Conservation (phyloP, 148 eudicot species). For the Talinum fruticosum region DNA sequence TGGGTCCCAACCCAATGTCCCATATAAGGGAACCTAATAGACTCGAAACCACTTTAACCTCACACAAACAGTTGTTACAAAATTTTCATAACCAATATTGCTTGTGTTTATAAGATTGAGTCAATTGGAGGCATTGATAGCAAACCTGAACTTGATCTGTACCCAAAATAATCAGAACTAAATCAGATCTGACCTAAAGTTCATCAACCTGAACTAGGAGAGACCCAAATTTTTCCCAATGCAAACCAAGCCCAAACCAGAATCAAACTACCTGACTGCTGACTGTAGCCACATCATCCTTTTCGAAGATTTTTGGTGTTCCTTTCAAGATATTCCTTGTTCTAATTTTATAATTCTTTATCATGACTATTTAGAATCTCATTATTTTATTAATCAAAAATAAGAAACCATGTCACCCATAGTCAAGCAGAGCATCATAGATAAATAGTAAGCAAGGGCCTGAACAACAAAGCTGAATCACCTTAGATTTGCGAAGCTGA, state of each 20-base stretch:
- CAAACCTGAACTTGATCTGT: background rate
- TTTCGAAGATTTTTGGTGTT: background rate
- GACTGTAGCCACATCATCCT: background rate
- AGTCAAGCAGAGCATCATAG: too few relatives aligned
- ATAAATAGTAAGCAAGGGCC: background rate
- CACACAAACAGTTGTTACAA: too few relatives aligned
- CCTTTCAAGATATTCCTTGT: background rate
- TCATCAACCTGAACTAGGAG: background rate
- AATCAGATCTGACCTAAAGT: background rate
- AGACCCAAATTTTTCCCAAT: background rate
- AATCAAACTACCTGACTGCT: background rate
- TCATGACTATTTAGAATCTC: background rate
- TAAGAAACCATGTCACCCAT: too few relatives aligned
- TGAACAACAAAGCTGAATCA: conserved; percentile 27
- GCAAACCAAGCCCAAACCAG: too few relatives aligned
- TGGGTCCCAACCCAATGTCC: background rate
- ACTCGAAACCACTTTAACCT: background rate
- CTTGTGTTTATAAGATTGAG: background rate
- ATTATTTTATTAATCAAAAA: background rate
- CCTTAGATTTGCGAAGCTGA: conserved; percentile 77
- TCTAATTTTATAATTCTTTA: background rate
- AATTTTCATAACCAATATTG: background rate
- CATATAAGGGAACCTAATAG: background rate
- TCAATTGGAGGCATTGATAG: background rate
- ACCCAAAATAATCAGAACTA: background rate